Evolutionary conservation across 2,329 filamentous ascomycete genomes (phyloP), one percentile per base, ranked within the genome.

Genomic region (Alternaria angustiovoidea): DNA sequence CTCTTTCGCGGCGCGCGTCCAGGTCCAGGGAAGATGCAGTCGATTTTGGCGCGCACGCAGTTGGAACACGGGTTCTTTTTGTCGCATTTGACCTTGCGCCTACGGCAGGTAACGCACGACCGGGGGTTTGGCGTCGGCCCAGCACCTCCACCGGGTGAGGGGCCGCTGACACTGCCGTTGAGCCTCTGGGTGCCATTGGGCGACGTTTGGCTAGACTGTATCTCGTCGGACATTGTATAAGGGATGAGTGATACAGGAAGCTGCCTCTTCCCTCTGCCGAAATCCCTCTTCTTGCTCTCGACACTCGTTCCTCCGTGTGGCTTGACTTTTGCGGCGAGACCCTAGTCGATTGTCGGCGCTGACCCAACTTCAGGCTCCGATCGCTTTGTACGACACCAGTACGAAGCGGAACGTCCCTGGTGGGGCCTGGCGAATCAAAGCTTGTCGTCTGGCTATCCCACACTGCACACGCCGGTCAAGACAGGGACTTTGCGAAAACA

Each of bases 61-160:
- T 93, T 93, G 69, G 87, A 87, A 77, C 91, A 93, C 16, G 90
- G 89, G 82, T 91, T 87, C 70, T 87, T 84, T 81, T 93, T 93
- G 81, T 93, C 89, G 82, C 91, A 93, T 71, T 90, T 89, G 55
- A 93, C 91, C 77, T 91, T 90, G 63, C 88, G 81, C 54, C 67
- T 66, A 11, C 76, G 70, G 58, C 76, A 78, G 34, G 75, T 78
- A 41, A 76, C 71, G 66, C 76, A 78, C 43, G 76, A 78, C 39
- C 76, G 66, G 41, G 73, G 73, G 51, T 76, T 74, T 16, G 67
- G 65, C 24, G 63, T 57, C 7, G 64, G 61, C 30, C 20, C 46
- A 49, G 46, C 46, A 41, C 53, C 68, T 20, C 54, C 44, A 14
- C 39, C 57, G 16, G 59, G 26, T 14, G 63, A 57, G 46, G 63